phyloP scores from a whole-genome alignment of 495 filamentous ascomycete species.

The Extremus antarcticus region DNA sequence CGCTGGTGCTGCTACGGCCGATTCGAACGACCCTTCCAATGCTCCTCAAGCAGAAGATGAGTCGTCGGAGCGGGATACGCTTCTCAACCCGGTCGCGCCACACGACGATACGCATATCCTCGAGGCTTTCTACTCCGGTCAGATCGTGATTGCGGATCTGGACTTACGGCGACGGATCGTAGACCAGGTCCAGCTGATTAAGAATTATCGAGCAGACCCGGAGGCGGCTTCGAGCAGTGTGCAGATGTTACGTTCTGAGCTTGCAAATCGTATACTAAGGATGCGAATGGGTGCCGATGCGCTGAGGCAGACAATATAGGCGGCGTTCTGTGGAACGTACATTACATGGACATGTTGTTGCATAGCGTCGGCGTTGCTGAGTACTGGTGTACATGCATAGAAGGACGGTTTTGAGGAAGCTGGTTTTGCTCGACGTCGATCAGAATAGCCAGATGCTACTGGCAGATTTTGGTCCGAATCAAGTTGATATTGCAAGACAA shows the following conservation, averaged over 20 bases:
- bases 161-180: constrained; percentile 55
- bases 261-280: neutral
- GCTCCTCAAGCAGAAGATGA: constrained; percentile 30
- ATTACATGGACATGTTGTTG: neutral
- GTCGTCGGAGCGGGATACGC: constrained; percentile 40
- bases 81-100: constrained; percentile 13
- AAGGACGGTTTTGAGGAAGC: too few species aligned
- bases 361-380: neutral
- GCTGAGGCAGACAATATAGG: neutral
- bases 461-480: too few species aligned
- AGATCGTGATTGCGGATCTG: constrained; percentile 57
- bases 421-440: too few species aligned
- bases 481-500: too few species aligned
- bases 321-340: too few species aligned
- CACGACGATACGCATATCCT: constrained; percentile 24
- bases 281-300: constrained; percentile 1
- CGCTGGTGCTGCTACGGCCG: neutral
- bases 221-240: neutral
- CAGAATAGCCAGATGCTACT: too few species aligned
- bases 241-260: neutral
- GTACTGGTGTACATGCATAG: neutral
- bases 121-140: constrained; percentile 46
- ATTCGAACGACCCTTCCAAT: constrained; percentile 20
- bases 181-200: constrained; percentile 48
- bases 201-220: neutral